These are phyloP conservation scores for Malassezia yamatoensis DNA, from an alignment of 1,284 basidiomycete genomes.

Conservation along the genomic window DNA sequence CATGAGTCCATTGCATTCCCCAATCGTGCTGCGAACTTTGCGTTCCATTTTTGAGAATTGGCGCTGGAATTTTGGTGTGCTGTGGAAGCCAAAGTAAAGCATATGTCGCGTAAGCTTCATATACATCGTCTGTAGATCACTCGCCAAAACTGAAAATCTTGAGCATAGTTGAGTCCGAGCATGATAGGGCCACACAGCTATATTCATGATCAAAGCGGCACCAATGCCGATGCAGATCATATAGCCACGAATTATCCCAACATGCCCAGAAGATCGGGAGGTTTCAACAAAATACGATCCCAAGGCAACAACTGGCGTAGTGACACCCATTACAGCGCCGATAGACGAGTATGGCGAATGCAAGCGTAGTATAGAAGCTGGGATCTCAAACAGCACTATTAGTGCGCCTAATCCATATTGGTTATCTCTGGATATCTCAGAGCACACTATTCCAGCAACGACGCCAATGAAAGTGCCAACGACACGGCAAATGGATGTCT, in stretches of 20 bases:
- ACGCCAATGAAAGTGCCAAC: constrained; percentile 51
- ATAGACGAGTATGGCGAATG: constrained; percentile 48
- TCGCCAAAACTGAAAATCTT: constrained; percentile 22
- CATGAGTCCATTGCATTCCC: constrained; percentile 48
- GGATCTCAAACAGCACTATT: constrained; percentile 46
- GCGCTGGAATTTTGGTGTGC: constrained; percentile 18
- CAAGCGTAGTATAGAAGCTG: constrained; percentile 45
- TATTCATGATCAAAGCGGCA: constrained; percentile 36
- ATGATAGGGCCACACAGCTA: constrained; percentile 38
- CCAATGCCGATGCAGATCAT: constrained; percentile 40
- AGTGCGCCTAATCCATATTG: constrained; percentile 50
- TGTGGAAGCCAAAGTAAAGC: constrained; percentile 22
- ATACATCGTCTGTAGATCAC: constrained; percentile 31
- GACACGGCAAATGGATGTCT: constrained; percentile 49
- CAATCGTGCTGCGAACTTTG: constrained; percentile 44
- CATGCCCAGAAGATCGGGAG: constrained; percentile 10
- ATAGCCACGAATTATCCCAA: constrained; percentile 32
- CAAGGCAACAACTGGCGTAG: constrained; percentile 46
- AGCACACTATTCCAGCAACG: constrained; percentile 49
- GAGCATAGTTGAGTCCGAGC: constrained; percentile 31
- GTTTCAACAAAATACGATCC: constrained; percentile 45
- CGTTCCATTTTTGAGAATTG: constrained; percentile 30
- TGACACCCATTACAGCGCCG: constrained; percentile 49
- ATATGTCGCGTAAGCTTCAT: constrained; percentile 37
- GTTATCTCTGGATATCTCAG: constrained; percentile 49